Base-by-base conservation (phyloP, 192 early-diverging fungal species). In the Gonapodya prolifera region DNA sequence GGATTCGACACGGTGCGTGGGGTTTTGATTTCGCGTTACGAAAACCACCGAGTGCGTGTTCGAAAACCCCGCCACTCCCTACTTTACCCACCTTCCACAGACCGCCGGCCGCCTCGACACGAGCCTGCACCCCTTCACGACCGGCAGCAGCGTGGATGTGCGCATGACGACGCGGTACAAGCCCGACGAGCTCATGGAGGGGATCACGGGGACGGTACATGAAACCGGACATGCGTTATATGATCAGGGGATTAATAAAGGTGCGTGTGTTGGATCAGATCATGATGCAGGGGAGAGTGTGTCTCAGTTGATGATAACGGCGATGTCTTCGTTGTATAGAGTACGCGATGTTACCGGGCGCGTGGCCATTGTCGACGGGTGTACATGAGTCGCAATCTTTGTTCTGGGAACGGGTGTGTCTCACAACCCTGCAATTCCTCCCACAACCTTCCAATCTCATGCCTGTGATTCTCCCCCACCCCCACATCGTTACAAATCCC, bases 101-200 rank as follows among this genome's bases (percentile, higher is more conserved):
- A 61, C 45, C 23, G 45, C 45, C 23, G 83, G 83, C 74, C 83
- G 83, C 31, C 80, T 84, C 1, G 83, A 84, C 75, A 79, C 79
- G 34, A 82, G 81, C 1, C 77, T 80, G 34, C 83, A 84, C 33
- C 83, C 83, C 35, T 84, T 84, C 76, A 84, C 81, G 35, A 75
- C 75, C 18, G 82, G 83, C 32, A 18, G 28, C 32, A 61, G 70
- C 34, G 75, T 76, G 0, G 83, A 84, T 75, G 83, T 84, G 33
- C 83, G 83, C 30, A 84, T 84, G 81, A 84, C 83, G 32, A 84
- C 83, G 30, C 83, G 83, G 2, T 84, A 84, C 75, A 78, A 78
- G 18, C 61, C 77, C 29, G 45, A 80, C 31, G 35, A 80, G 69
- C 70, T 84, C 30, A 76, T 75, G 70, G 83, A 84, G 34, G 81